phyloP scores from a whole-genome alignment of 2,329 filamentous ascomycete species.

The Clonostachys chloroleuca region DNA sequence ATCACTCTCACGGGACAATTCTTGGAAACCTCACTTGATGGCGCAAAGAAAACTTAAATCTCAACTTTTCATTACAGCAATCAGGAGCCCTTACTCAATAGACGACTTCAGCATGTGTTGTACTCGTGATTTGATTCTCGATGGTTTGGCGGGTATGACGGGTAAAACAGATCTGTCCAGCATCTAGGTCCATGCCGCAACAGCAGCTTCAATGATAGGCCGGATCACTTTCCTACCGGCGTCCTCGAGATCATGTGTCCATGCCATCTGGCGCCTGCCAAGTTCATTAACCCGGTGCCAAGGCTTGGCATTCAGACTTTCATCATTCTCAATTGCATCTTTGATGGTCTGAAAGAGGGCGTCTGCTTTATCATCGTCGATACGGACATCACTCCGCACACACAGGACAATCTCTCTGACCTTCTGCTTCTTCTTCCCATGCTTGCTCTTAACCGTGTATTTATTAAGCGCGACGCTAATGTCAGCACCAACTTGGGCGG shows the following conservation, averaged over 20 bases:
- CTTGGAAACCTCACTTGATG: too few species aligned
- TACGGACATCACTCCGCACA: slow-evolving; percentile 36
- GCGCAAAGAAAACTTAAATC: too few species aligned
- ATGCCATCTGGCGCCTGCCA: slow-evolving; percentile 37
- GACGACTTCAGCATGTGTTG: too few species aligned
- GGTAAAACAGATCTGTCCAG: too few species aligned
- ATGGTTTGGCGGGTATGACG: too few species aligned
- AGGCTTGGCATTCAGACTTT: slow-evolving; percentile 28
- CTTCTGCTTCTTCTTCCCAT: slow-evolving; percentile 33
- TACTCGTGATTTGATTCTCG: too few species aligned
- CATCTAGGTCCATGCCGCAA: slow-evolving; percentile 21
- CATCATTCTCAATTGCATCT: slow-evolving; percentile 31
- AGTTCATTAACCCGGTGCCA: slow-evolving; percentile 36
- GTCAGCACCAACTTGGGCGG: slow-evolving; percentile 34
- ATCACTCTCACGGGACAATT: too few species aligned
- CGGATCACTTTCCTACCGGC: slow-evolving; percentile 36
- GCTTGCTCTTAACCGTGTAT: slow-evolving; percentile 30
- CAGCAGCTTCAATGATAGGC: slow-evolving; percentile 38
- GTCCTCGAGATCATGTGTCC: slow-evolving; percentile 26
- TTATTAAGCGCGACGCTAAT: slow-evolving; percentile 38
- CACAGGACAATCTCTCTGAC: slow-evolving; percentile 38
- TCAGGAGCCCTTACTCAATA: too few species aligned
- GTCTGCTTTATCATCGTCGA: slow-evolving; percentile 35
- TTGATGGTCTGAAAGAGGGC: slow-evolving; percentile 30
- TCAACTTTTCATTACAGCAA: too few species aligned